Evolutionary conservation across 2,329 filamentous ascomycete species (phyloP).

Genomic region (Ascochyta fabae): DNA sequence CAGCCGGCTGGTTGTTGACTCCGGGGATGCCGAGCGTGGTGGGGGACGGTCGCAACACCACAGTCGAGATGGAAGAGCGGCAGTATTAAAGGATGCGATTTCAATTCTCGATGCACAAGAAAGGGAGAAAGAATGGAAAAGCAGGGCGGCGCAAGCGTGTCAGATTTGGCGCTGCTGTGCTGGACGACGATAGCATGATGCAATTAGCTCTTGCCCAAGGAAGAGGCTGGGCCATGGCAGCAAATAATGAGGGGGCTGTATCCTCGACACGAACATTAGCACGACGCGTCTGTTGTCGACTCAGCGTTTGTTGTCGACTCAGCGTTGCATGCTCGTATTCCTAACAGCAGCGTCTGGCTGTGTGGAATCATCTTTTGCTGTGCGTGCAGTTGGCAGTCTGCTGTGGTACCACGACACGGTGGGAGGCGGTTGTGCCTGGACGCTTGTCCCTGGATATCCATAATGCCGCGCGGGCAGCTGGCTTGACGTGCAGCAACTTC

Average conservation of each 20-base stretch:
- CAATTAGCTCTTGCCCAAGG: conserved; percentile 29
- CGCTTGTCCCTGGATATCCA: not conserved
- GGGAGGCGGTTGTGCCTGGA: not conserved
- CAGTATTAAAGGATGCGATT: conserved; percentile 5
- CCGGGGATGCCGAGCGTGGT: conserved; percentile 31
- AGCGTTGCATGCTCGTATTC: not conserved
- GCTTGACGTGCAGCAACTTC: conserved; percentile 1
- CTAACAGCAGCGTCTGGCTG: not conserved
- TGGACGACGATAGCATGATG: conserved; percentile 37
- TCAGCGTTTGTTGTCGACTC: conserved; percentile 1
- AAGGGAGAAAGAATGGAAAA: conserved; percentile 9
- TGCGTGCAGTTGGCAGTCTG: not conserved
- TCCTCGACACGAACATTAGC: conserved; percentile 15
- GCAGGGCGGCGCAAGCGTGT: conserved; percentile 20
- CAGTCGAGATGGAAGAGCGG: conserved; percentile 12
- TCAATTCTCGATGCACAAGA: conserved; percentile 3
- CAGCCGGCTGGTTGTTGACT: conserved; percentile 22
- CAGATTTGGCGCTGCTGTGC: conserved; percentile 22
- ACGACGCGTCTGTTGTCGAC: conserved; percentile 15
- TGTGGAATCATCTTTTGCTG: not conserved
- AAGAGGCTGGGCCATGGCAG: conserved; percentile 34
- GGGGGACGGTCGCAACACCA: conserved; percentile 21
- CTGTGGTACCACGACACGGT: not conserved
- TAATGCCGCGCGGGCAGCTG: not conserved
- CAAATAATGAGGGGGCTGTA: conserved; percentile 35